These are phyloP conservation scores for Aureobasidium subglaciale DNA, from an alignment of 2,329 filamentous ascomycete species.

Conservation along the genomic window DNA sequence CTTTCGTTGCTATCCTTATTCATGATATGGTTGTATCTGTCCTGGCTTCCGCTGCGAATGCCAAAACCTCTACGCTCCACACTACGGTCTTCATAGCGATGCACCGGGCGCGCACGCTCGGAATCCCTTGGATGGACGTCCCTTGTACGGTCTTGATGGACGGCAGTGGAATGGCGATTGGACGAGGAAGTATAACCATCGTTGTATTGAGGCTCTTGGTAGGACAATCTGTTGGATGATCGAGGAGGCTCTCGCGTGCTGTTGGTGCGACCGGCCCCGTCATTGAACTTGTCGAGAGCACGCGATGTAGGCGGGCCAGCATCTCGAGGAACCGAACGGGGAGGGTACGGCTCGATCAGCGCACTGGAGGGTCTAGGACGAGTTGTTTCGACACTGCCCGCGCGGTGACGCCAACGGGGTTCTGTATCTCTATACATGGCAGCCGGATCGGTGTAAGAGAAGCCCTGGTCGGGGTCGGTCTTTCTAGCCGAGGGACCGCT, in stretches of 20 bases:
- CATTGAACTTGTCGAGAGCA: constrained; percentile 63
- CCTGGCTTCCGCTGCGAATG: constrained; percentile 30
- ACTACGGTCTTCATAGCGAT: constrained; percentile 35
- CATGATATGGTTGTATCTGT: constrained; percentile 21
- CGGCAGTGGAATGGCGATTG: constrained; percentile 37
- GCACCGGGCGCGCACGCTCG: constrained; percentile 25
- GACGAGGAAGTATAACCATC: constrained; percentile 24
- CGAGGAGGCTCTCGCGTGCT: constrained; percentile 40
- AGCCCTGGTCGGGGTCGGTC: constrained; percentile 21
- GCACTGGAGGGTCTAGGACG: constrained; percentile 41
- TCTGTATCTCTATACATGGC: constrained; percentile 46
- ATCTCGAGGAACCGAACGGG: constrained; percentile 28
- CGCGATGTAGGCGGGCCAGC: constrained; percentile 57
- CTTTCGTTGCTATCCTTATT: constrained; percentile 33
- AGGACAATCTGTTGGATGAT: constrained; percentile 1
- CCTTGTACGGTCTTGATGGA: constrained; percentile 43
- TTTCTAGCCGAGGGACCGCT: constrained; percentile 21
- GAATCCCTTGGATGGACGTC: constrained; percentile 36
- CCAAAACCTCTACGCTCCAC: constrained; percentile 43
- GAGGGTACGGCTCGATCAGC: constrained; percentile 29
- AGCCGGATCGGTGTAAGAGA: constrained; percentile 44
- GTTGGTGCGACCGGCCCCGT: constrained; percentile 35
- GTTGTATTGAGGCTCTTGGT: constrained; percentile 25
- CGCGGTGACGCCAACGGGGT: constrained; percentile 37
- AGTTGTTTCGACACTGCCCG: constrained; percentile 38